Base-by-base conservation (phyloP, 768 basidiomycete species). In the Termitomyces heimii region DNA sequence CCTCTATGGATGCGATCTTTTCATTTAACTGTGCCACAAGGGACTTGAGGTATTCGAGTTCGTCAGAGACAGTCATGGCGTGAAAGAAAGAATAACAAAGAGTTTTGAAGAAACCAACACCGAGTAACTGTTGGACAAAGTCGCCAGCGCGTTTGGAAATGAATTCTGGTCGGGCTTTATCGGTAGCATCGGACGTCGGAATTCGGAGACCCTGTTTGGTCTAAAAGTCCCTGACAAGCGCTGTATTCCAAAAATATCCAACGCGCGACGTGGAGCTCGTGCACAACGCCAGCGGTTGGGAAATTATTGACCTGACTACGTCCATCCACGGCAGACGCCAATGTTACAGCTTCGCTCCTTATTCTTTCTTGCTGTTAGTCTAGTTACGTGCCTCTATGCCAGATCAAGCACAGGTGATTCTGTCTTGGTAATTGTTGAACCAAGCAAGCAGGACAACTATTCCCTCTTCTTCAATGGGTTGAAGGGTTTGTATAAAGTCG, bases 11-110 rank as follows among this genome's bases (percentile, higher is more conserved):
- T 55, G 76, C 65, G 68, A 99, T 98, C 80, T 98, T 98, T 55
- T 86, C 85, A 65, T 92, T 89, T 57, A 99, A 83, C 77, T 98
- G 93, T 14, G 78, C 68, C 62, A 97, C 94, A 66, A 99, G 88
- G 42, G 80, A 75, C 76, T 99, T 99, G 77, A 99, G 88, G 73
- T 98, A 94, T 66, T 91, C 92, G 66, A 99, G 82, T 76, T 98
- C 94, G 60, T 86, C 84, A 50, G 81, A 75, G 14, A 78, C 77
- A 63, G 83, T 77, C 88, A 89, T 89, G 56, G 63, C 68, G 62
- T 60, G 47, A 59, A 59, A 42, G 40, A 59, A 57, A 57, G 55
- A 54, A 48, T 32, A 31, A 53, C 51, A 39, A 42, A 40, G 53
- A 56, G 48, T 22, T 49, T 39, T 26, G 46, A 55, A 58, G n/a